Evolutionary conservation across 1,284 basidiomycete species (phyloP).

Genomic region (Sanghuangporus baumii): DNA sequence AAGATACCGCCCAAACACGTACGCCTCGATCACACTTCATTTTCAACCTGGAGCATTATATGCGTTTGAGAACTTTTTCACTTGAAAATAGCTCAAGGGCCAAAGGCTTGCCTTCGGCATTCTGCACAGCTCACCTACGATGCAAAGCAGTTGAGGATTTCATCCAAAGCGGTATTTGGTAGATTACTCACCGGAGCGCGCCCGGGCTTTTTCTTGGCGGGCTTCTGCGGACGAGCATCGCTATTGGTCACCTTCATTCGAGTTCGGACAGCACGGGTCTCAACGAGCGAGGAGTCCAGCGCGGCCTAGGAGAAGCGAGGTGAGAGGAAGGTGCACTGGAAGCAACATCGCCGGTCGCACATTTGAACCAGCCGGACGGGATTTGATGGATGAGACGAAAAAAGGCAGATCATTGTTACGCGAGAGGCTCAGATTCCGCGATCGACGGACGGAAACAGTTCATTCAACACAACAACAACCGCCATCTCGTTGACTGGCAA

Average conservation of each 20-base stretch:
- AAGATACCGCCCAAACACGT: constrained; percentile 17
- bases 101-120: constrained; percentile 46
- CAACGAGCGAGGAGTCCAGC: neutral
- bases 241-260: constrained; percentile 13
- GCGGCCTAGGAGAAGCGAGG: neutral
- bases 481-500: no score
- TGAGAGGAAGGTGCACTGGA: constrained; percentile 6
- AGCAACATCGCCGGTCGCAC: neutral
- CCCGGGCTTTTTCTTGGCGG: constrained; percentile 32
- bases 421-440: neutral
- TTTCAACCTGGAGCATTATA: constrained; percentile 44
- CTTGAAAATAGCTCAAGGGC: constrained; percentile 1
- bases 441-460: no score
- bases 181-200: constrained; percentile 37
- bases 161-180: neutral
- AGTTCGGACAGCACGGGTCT: neutral
- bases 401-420: constrained; percentile 2
- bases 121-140: constrained; percentile 56
- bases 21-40: constrained; percentile 68
- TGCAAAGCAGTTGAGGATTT: neutral
- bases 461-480: no score
- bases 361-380: constrained; percentile 5
- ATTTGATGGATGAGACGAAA: neutral
- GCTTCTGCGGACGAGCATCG: neutral
- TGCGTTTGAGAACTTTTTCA: neutral